These are phyloP conservation scores for Ustilago bromivora DNA, from an alignment of 1,284 basidiomycete genomes.

Conservation along the genomic window DNA sequence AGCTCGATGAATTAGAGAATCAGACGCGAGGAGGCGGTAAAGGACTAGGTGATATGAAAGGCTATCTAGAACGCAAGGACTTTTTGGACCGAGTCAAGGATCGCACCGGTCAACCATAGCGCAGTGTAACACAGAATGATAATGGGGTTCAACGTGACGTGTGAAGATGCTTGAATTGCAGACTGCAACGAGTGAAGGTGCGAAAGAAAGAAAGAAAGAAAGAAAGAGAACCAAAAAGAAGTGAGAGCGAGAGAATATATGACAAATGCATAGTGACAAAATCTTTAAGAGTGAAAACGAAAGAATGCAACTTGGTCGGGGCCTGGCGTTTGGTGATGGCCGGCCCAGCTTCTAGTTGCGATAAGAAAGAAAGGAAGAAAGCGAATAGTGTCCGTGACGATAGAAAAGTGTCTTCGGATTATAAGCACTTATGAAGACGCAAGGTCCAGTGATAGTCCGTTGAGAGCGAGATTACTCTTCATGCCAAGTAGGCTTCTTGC, in stretches of 20 bases:
- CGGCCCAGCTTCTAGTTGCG: neutral
- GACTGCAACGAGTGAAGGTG: neutral
- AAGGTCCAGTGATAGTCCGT: neutral
- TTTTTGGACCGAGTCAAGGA: conserved; percentile 66
- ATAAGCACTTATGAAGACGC: too few species aligned
- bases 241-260: neutral
- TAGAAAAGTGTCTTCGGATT: neutral
- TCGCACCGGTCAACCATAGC: conserved; percentile 35
- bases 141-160: too few species aligned
- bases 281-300: neutral
- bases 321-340: neutral
- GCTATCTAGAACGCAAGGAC: conserved; percentile 63
- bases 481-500: conserved; percentile 55
- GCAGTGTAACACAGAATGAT: too few species aligned
- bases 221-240: conserved; percentile 1
- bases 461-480: conserved; percentile 20
- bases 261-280: neutral
- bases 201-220: neutral
- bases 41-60: conserved; percentile 65
- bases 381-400: conserved; percentile 8
- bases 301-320: conserved; percentile 1
- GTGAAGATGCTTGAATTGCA: neutral
- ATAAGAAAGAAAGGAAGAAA: neutral
- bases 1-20: conserved; percentile 64
- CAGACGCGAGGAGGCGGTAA: conserved; percentile 66